Percentiles rank a stretch among this genome's conserved stretches.
phyloP scores from a whole-genome alignment of 2,329 filamentous ascomycete genomes.

The Aspergillus sojae region DNA sequence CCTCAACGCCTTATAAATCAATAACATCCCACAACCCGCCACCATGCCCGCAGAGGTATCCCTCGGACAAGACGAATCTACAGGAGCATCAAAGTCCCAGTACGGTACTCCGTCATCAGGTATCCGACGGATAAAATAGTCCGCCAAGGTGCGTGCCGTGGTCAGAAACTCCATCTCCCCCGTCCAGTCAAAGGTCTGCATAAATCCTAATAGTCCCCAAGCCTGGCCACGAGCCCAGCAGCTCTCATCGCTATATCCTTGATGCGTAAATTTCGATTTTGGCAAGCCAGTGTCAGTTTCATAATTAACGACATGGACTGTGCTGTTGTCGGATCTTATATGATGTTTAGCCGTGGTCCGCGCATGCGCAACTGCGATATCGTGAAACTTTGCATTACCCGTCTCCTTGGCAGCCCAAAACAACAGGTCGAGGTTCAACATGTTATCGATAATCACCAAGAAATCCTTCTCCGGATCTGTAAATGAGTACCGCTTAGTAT shows the following conservation, averaged over 20 bases:
- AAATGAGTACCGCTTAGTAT: slow-evolving; percentile 34
- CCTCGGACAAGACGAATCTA: slow-evolving; percentile 19
- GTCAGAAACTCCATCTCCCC: slow-evolving; percentile 28
- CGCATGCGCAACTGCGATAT: slow-evolving; percentile 39
- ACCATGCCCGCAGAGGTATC: slow-evolving; percentile 48
- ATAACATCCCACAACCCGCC: slow-evolving; percentile 45
- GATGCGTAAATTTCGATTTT: slow-evolving; percentile 27
- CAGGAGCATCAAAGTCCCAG: slow-evolving; percentile 58
- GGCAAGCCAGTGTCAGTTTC: slow-evolving; percentile 44
- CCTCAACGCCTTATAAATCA: slow-evolving; percentile 38
- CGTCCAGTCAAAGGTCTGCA: slow-evolving; percentile 47
- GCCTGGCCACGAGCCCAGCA: slow-evolving; percentile 31
- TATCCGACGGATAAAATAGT: slow-evolving; percentile 51
- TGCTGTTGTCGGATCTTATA: slow-evolving; percentile 36
- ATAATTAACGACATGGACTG: slow-evolving; percentile 40
- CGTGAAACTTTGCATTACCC: slow-evolving; percentile 22
- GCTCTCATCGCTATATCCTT: slow-evolving; percentile 28
- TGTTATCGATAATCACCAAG: slow-evolving; percentile 49
- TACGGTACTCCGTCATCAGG: slow-evolving; percentile 45
- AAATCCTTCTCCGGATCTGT: slow-evolving; percentile 40
- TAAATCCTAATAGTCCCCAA: slow-evolving; percentile 35
- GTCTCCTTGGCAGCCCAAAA: slow-evolving; percentile 42
- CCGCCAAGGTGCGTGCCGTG: slow-evolving; percentile 48
- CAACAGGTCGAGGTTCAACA: slow-evolving; percentile 46
- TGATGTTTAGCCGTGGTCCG: slow-evolving; percentile 44